phyloP scores from a whole-genome alignment of 2,329 filamentous ascomycete genomes.

The Fusarium penzigii region DNA sequence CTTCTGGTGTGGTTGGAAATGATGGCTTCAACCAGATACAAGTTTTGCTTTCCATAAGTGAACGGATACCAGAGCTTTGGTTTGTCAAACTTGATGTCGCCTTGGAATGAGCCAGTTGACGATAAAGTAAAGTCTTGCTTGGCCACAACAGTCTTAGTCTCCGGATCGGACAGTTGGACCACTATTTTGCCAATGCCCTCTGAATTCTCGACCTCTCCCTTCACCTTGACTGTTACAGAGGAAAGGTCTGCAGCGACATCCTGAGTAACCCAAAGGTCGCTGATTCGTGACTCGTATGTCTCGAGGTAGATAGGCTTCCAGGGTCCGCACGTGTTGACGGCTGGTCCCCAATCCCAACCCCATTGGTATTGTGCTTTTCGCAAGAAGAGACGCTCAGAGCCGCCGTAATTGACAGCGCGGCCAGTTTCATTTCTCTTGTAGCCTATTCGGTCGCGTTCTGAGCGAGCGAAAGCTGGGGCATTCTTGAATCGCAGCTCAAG shows the following conservation, averaged over 20 bases:
- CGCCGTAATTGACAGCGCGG: neutral
- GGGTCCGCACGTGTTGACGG: constrained; percentile 61
- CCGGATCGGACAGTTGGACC: neutral
- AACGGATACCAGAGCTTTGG: constrained; percentile 33
- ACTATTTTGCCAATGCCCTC: neutral
- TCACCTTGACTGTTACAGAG: neutral
- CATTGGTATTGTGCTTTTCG: constrained; percentile 69
- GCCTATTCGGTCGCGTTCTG: constrained; percentile 39
- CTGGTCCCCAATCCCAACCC: constrained; percentile 72
- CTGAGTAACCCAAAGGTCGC: constrained; percentile 52
- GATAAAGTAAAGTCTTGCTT: neutral
- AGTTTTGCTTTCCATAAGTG: constrained; percentile 12
- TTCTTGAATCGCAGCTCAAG: constrained; percentile 38
- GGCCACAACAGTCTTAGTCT: neutral
- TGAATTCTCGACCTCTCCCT: neutral
- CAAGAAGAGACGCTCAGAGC: constrained; percentile 12
- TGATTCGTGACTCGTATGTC: constrained; percentile 59
- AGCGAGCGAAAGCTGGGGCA: constrained; percentile 44
- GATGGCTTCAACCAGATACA: constrained; percentile 4
- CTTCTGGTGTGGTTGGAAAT: neutral
- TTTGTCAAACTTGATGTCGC: constrained; percentile 36
- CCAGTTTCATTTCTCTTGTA: neutral
- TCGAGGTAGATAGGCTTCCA: constrained; percentile 70
- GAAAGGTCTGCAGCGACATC: neutral
- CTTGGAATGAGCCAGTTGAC: neutral